Base-by-base conservation (phyloP, 1,139 yeast genomes). In the Candida neerlandica region DNA sequence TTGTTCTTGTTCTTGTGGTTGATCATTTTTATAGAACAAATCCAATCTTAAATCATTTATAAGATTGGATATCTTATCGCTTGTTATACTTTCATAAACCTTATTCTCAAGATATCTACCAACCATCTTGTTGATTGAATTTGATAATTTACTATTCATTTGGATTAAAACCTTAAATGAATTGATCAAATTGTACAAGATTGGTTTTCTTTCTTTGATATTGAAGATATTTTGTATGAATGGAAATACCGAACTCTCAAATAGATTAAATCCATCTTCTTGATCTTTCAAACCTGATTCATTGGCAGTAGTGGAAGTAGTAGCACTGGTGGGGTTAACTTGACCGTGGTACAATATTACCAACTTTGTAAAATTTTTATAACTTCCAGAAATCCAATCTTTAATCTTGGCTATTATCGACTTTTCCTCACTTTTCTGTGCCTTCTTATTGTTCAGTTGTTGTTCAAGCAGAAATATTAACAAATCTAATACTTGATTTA, bases 151-250 rank as follows among this genome's bases (percentile, higher is more conserved):
- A 2, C 26, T 38, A 43, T 56, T 59, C n/a, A 51, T 45, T n/a
- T 50, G 46, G 1, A 66, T 27, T 1, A 53, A 34, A 6, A 48
- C 45, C 46, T 54, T 55, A 0, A 61, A 26, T 9, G 57, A 55
- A 2, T 32, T 21, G 3, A 65, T 26, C 2, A 62, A 29, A n/a
- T 61, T 54, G 11, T 58, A 51, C 2, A 70, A 43, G 7, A 71
- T 47, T 3, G 77, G 77, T 46, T 64, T 69, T 34, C 72, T 54
- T 12, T 44, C 19, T n/a, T 68, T 60, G 29, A 73, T 56, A 26
- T 63, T 62, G 3, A 67, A 60, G 16, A 73, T 27, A 0, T 71
- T 67, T 50, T 71, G 58, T 5, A 67, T 1, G 19, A 75, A 57
- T n/a, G 52, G 45, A 48, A 72, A 62, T 5, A 71, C 37, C 1